These are phyloP conservation scores for Trypanosoma cruzi DNA, from an alignment of 208 protist species.

Conservation along the genomic window DNA sequence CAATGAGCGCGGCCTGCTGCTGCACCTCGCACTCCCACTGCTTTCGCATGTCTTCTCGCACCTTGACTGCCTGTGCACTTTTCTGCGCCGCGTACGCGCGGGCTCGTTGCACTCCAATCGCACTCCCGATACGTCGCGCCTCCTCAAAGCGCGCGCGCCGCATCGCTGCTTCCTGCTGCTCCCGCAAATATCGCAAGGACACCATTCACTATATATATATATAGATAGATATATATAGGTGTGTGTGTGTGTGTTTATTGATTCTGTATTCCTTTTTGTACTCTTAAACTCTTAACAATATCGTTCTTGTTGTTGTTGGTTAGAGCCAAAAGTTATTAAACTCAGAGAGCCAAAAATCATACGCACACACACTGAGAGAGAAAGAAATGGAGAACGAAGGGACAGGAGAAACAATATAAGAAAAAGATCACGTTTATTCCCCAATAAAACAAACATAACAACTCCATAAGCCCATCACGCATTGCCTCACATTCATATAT, in stretches of 20 bases:
- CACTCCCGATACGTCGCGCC: slow-evolving; percentile 45
- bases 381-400: slow-evolving; percentile 1
- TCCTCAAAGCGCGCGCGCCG: slow-evolving; percentile 54
- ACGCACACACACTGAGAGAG: background rate
- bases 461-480: background rate
- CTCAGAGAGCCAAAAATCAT: background rate
- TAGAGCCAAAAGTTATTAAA: background rate
- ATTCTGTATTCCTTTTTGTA: no score
- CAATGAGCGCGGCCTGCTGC: slow-evolving; percentile 29
- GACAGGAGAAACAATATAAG: no score
- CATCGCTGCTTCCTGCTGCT: slow-evolving; percentile 50
- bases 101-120: slow-evolving; percentile 45
- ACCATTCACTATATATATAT: slow-evolving; percentile 45
- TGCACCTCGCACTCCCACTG: slow-evolving; percentile 42
- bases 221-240: slow-evolving; percentile 1
- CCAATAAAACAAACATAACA: background rate
- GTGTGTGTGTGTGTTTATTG: background rate
- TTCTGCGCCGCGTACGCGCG: slow-evolving; percentile 56
- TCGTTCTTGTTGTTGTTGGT: background rate
- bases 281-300: background rate
- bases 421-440: background rate
- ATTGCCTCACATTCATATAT: background rate
- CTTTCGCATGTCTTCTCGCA: slow-evolving; percentile 34
- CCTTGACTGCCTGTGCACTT: slow-evolving; percentile 28
- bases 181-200: slow-evolving; percentile 44